A percentile compares a stretch with the other conserved stretches of the same genome.
Conservation (phyloP, 495 filamentous ascomycete species). For the Tuber microsphaerosporum region DNA sequence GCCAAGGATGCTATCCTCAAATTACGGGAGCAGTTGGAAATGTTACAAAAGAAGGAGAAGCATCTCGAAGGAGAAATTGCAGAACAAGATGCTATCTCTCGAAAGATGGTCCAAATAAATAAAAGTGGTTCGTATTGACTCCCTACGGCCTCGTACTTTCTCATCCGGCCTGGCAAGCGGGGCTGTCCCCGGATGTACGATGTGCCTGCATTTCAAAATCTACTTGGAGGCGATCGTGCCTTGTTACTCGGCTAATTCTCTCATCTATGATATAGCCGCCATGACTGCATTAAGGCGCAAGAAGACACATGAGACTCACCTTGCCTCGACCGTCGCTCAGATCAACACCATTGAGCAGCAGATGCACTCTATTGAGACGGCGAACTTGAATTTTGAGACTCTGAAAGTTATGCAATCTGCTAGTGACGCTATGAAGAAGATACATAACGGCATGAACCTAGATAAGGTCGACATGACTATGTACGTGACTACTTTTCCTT, state of each 20-base stretch:
- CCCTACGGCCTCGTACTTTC: not conserved
- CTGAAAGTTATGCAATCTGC: slow-evolving; percentile 88
- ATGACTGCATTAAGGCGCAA: slow-evolving; percentile 89
- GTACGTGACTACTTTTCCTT: slow-evolving; percentile 51
- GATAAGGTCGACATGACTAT: slow-evolving; percentile 93
- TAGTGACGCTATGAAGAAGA: slow-evolving; percentile 77
- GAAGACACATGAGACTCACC: slow-evolving; percentile 82
- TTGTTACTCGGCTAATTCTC: slow-evolving; percentile 26
- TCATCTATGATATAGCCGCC: slow-evolving; percentile 55
- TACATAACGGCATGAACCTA: slow-evolving; percentile 81
- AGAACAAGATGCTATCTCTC: slow-evolving; percentile 85
- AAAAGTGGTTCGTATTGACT: slow-evolving; percentile 33
- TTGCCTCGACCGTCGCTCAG: slow-evolving; percentile 82
- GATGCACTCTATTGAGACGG: slow-evolving; percentile 92
- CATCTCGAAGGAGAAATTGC: slow-evolving; percentile 85
- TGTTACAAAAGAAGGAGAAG: slow-evolving; percentile 93
- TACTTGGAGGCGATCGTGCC: slow-evolving; percentile 4
- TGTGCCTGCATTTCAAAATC: not conserved
- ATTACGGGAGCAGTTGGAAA: slow-evolving; percentile 82
- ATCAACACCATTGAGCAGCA: slow-evolving; percentile 89
- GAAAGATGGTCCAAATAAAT: slow-evolving; percentile 82
- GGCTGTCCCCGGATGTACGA: not conserved
- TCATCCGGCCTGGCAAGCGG: not conserved
- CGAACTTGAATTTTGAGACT: slow-evolving; percentile 97
- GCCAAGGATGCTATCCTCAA: slow-evolving; percentile 94